These are phyloP conservation scores for Penicillium sp. DNA, from an alignment of 2,329 filamentous ascomycete genomes.

Conservation along the genomic window DNA sequence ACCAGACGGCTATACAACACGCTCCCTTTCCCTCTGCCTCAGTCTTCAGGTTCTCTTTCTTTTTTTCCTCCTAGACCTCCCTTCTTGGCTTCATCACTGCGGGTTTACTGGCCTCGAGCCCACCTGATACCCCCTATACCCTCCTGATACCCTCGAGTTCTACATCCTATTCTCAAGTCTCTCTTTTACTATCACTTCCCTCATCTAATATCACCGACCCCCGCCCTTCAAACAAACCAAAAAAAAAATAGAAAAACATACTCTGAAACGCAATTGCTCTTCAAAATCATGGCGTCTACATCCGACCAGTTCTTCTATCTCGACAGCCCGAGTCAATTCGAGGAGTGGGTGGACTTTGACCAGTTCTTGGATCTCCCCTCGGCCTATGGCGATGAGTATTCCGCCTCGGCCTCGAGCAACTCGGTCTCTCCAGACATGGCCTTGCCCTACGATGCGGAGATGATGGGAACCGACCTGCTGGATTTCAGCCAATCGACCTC, in stretches of 20 bases:
- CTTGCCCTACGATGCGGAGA: slow-evolving; percentile 29
- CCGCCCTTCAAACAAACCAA: neutral
- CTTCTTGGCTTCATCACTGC: slow-evolving; percentile 2
- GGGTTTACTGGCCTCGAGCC: slow-evolving; percentile 4
- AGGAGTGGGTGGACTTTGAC: slow-evolving; percentile 39
- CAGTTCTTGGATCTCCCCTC: slow-evolving; percentile 35
- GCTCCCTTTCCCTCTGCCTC: slow-evolving; percentile 10
- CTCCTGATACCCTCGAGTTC: neutral
- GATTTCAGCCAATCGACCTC: slow-evolving; percentile 23
- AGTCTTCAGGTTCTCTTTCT: slow-evolving; percentile 25
- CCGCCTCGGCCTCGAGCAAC: slow-evolving; percentile 31
- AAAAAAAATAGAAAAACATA: neutral
- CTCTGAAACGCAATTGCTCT: neutral
- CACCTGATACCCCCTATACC: neutral
- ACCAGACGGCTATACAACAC: slow-evolving; percentile 4
- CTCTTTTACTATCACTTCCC: neutral
- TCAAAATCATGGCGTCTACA: slow-evolving; percentile 27
- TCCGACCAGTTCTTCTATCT: slow-evolving; percentile 30
- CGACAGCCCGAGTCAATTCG: slow-evolving; percentile 20
- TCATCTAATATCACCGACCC: neutral
- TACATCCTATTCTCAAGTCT: neutral
- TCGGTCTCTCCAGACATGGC: slow-evolving; percentile 35
- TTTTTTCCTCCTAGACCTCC: slow-evolving; percentile 11
- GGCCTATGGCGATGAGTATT: slow-evolving; percentile 31
- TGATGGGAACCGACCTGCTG: slow-evolving; percentile 22